Evolutionary conservation across 768 basidiomycete species (phyloP), one percentile per base, ranked within the genome.

Genomic region (Trametes elegans): DNA sequence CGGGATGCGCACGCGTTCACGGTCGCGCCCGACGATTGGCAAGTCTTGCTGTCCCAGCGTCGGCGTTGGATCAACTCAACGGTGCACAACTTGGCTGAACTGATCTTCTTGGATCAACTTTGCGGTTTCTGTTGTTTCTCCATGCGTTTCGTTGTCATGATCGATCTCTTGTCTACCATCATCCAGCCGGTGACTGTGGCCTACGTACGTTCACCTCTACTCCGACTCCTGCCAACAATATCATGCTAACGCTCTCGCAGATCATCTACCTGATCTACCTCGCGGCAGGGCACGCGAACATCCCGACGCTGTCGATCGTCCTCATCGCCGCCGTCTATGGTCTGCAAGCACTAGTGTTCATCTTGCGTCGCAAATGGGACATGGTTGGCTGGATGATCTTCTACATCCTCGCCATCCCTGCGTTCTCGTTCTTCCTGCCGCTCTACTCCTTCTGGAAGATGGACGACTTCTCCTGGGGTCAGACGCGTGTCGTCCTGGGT

Each of bases 21-120:
- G 0, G 90, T 98, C 14, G 96, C 96, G 3, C 96, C 96, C 0
- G 94, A 96, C 63, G 90, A 93, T 62, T 97, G 93, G 93, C 87
- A 85, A 68, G 87, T 98, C 23, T 71, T 99, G 48, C 74, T 99
- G 19, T 97, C 93, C 7, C 97, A 99, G 68, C 87, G 96, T 76
- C 90, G 96, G 73, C 90, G 97, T 64, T 99, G 97, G 96, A 99
- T 99, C 73, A 99, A 99, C 76, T 98, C 96, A 16, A 99, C 96
- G 0, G 85, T 99, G 10, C 96, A 99, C 75, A 99, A 99, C 72
- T 74, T 99, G 51, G 91, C 87, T 46, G 96, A 98, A 66, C 77
- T 99, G 38, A 76, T 98, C 51, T 93, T 94, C 76, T 72, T 98
- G 65, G 91, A 95, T 50, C 84, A 90, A 55, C 83, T 95, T 21